Base-by-base conservation (phyloP, 148 eudicot genomes). In the Rhododendron molle region DNA sequence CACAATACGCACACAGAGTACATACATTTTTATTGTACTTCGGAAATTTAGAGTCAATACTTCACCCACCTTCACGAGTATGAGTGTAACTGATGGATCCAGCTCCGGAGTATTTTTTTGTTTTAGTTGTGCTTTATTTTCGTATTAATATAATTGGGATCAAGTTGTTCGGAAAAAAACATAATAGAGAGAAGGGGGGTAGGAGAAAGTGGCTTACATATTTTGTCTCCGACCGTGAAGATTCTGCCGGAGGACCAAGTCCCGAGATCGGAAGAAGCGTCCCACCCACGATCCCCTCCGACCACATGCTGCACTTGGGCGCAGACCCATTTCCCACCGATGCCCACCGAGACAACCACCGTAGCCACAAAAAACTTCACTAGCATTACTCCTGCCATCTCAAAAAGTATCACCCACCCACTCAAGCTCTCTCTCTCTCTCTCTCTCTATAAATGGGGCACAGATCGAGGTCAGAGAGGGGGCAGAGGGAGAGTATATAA, bases 181-280 rank as follows among this genome's bases (percentile, higher is more conserved):
- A 43, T 0, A 83, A 34, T 13, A 62, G 12, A 82, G 72, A 85
- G 71, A 56, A 77, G 15, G 38, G 34, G 28, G 74, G 3, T 16
- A n/a, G 60, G 46, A 80, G 32, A 15, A 50, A 54, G 85, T 73
- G 5, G 38, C 91, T 83, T 92, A 95, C 98, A 92, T 47, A 95
- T 86, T 58, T 88, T 91, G 86, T 95, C 98, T 6, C 98, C 98
- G 83, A 95, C 92, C 20, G 86, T 40, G 88, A 95, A 95, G 86
- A 85, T 88, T 30, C 92, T 90, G 38, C 77, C 87, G 77, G 88
- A 86, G 28, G 92, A 87, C 96, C 96, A 95, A 28, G 94, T 69
- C 30, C 69, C 88, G 71, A 95, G 85, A 81, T 91, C 89, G 23
- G 92, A 80, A 43, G 91, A 82, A 15, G 87, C 52, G 44, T 91